phyloP scores from a whole-genome alignment of 441 rosid genomes.

The Gossypium schwendimanii region DNA sequence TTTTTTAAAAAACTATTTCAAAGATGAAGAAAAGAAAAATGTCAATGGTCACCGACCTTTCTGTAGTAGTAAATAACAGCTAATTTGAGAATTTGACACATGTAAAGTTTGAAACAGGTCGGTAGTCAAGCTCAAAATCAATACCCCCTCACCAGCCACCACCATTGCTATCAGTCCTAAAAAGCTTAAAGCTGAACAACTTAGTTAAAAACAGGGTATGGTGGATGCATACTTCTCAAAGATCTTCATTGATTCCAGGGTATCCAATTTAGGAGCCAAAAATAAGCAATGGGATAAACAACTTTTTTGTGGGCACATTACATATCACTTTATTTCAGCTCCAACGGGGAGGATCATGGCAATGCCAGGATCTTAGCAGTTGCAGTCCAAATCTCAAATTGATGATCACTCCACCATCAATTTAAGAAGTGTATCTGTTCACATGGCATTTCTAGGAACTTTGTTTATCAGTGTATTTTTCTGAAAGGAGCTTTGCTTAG shows the following conservation, averaged over 20 bases:
- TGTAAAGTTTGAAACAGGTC: background rate
- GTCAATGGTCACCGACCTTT: background rate
- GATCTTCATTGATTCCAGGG: background rate
- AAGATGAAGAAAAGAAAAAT: background rate
- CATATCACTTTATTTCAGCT: slow-evolving; percentile 5
- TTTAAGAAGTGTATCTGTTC: background rate
- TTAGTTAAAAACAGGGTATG: background rate
- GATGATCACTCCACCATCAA: background rate
- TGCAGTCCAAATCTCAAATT: background rate
- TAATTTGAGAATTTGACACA: background rate
- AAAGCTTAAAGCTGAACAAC: background rate
- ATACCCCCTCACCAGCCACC: background rate
- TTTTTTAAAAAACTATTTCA: background rate
- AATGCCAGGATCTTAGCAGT: slow-evolving; percentile 5
- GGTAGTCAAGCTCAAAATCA: background rate
- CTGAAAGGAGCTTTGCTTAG: background rate
- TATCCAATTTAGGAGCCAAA: slow-evolving; percentile 1
- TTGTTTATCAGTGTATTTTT: background rate
- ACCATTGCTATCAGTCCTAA: background rate
- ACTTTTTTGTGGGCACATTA: background rate
- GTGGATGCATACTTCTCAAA: background rate
- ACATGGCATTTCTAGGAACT: slow-evolving; percentile 9
- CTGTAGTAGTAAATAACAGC: background rate
- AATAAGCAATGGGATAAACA: background rate
- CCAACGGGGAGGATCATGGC: background rate